A percentile compares a stretch with the other conserved stretches of the same genome.
Evolutionary conservation across 2,329 filamentous ascomycete genomes (phyloP).

Genomic region (Colletotrichum lini): DNA sequence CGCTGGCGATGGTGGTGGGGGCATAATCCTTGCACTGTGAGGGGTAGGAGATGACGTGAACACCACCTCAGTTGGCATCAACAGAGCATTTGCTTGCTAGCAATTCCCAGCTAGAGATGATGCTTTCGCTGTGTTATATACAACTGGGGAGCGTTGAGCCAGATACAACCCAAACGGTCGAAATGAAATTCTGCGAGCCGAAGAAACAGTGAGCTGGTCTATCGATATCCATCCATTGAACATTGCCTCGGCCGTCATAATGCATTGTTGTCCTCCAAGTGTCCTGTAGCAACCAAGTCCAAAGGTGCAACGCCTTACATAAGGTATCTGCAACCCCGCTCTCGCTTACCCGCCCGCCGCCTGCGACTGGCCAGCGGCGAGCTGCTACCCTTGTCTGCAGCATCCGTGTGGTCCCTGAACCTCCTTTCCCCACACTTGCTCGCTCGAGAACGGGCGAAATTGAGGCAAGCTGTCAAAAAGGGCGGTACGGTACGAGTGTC

Average conservation of each 20-base stretch:
- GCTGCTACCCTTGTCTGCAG: slow-evolving; percentile 38
- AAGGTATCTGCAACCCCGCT: slow-evolving; percentile 40
- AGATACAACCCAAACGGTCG: too few species aligned
- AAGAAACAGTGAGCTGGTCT: too few species aligned
- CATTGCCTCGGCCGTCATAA: neutral
- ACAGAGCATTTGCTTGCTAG: neutral
- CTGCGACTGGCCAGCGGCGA: slow-evolving; percentile 30
- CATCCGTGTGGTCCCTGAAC: slow-evolving; percentile 40
- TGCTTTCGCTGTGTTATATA: neutral
- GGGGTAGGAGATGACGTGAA: slow-evolving; percentile 44
- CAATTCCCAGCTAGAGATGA: too few species aligned
- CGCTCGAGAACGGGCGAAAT: slow-evolving; percentile 42
- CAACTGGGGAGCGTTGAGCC: neutral
- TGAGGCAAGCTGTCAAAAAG: slow-evolving; percentile 55
- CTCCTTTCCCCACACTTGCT: slow-evolving; percentile 48
- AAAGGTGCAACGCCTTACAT: slow-evolving; percentile 32
- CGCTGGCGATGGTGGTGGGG: slow-evolving; percentile 5
- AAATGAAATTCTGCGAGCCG: neutral
- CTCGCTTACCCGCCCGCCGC: slow-evolving; percentile 25
- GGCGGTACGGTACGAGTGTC: slow-evolving; percentile 40
- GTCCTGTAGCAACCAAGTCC: slow-evolving; percentile 22
- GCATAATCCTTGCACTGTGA: slow-evolving; percentile 37
- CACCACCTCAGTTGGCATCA: slow-evolving; percentile 4
- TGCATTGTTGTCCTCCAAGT: slow-evolving; percentile 10
- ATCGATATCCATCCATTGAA: too few species aligned